Base-by-base conservation (phyloP, 2,329 filamentous ascomycete genomes). In the Ophiostoma tasmaniense region DNA sequence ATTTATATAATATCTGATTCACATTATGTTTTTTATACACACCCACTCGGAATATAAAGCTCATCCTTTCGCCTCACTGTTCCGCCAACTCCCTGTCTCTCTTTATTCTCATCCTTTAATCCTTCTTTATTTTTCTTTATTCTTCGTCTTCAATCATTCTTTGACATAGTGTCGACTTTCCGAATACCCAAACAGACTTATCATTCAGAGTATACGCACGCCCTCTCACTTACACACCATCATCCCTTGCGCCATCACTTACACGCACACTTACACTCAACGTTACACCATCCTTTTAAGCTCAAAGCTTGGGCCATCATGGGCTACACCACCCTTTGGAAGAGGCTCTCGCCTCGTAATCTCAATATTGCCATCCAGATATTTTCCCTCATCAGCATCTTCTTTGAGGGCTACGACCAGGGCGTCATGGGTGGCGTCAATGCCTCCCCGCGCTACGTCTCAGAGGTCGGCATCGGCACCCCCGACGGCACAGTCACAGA, bases 381-480 rank as follows among this genome's bases (percentile, higher is more conserved):
- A 59, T 75, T 77, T 66, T 75, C 75, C 1, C 73, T 76, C 35
- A 74, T 75, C 70, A 75, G 73, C 71, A 75, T 74, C 33, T 74
- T 80, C 73, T 80, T 79, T 72, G 75, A 78, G 77, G 83, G 83
- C 25, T 85, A 84, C 75, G 81, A 85, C 70, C 83, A 85, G 72
- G 83, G 83, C 67, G 82, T 85, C n/a, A 81, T 84, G 78, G 82
- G 83, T 66, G 80, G 80, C 55, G 81, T 85, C 66, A 84, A 82
- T 70, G 74, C 74, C 10, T 77, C 79, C 14, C 79, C 79, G 1
- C 73, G 76, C 66, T 82, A 80, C 73, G 77, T 81, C 28, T 72
- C 73, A 14, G 76, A 78, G 73, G 80, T 83, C 10, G 78, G 79
- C 62, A 83, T 85, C 64, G 82, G 83, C n/a, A 37, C 65, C 10